Conservation (phyloP, 2,329 filamentous ascomycete genomes). For the Fusarium ambrosium region DNA sequence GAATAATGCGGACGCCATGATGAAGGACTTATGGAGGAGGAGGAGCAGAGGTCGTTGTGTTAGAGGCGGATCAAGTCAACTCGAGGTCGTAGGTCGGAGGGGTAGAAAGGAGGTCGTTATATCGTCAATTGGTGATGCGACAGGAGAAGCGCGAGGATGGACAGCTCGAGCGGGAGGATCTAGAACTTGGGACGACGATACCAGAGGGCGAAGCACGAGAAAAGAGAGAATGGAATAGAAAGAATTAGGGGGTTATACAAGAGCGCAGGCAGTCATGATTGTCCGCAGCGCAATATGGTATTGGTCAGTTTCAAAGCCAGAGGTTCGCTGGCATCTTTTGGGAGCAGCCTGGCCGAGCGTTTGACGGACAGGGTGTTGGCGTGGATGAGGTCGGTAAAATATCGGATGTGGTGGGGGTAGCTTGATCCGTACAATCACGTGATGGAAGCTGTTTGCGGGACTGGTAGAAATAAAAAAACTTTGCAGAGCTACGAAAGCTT, state of each 20-base stretch:
- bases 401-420: slow-evolving; percentile 45
- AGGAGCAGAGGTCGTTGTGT: slow-evolving; percentile 10
- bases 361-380: slow-evolving; percentile 20
- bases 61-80: slow-evolving; percentile 23
- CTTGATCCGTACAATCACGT: slow-evolving; percentile 32
- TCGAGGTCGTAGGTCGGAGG: slow-evolving; percentile 30
- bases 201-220: not conserved
- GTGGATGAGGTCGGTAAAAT: slow-evolving; percentile 40
- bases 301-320: slow-evolving; percentile 27
- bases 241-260: slow-evolving; percentile 39
- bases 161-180: slow-evolving; percentile 32
- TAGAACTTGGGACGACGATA: slow-evolving; percentile 10
- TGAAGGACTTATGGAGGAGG: slow-evolving; percentile 49
- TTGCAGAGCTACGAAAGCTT: not conserved
- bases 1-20: slow-evolving; percentile 97
- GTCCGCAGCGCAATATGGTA: slow-evolving; percentile 27
- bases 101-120: slow-evolving; percentile 45
- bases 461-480: slow-evolving; percentile 22
- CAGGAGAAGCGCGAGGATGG: slow-evolving; percentile 23
- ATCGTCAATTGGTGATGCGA: slow-evolving; percentile 45
- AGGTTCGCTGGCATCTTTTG: slow-evolving; percentile 47
- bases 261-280: slow-evolving; percentile 45
- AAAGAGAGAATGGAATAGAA: slow-evolving; percentile 17
- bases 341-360: slow-evolving; percentile 37
- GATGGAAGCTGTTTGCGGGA: not conserved